Evolutionary conservation across 2,329 filamentous ascomycete genomes (phyloP).

Genomic region (Pestalotiopsis sp.): DNA sequence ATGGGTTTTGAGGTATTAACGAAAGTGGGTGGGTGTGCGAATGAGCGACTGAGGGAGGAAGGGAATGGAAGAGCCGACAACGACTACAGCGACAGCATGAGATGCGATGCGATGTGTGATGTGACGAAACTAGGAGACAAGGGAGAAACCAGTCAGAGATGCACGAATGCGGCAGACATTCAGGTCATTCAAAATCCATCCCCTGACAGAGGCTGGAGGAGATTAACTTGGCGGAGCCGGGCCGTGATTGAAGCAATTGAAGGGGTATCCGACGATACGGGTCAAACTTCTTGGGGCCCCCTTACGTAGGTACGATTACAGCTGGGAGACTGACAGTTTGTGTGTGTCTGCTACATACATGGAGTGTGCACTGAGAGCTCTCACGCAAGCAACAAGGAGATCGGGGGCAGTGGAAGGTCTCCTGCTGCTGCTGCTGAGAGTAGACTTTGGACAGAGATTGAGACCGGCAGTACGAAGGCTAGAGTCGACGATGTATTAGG

Average conservation of each 20-base stretch:
- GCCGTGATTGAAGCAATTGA: background rate
- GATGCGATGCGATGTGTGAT: background rate
- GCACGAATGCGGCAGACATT: constrained; percentile 1
- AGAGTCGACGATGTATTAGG: background rate
- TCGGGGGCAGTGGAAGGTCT: background rate
- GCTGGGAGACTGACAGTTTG: no score
- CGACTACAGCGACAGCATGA: background rate
- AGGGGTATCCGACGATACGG: background rate
- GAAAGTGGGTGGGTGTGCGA: background rate
- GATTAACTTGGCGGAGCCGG: background rate
- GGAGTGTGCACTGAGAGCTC: no score
- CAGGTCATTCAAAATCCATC: constrained; percentile 5
- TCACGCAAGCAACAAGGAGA: background rate
- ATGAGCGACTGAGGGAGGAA: constrained; percentile 10
- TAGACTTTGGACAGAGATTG: background rate
- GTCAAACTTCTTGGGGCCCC: background rate
- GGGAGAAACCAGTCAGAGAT: constrained; percentile 1
- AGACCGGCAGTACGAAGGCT: background rate
- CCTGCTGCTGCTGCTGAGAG: background rate
- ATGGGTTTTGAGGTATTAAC: background rate
- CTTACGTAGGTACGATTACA: no score
- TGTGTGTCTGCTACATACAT: no score
- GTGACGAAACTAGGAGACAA: background rate
- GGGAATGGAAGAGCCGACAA: background rate
- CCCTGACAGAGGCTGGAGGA: constrained; percentile 1